A percentile compares a stretch with the other conserved stretches of the same genome.
Evolutionary conservation across 1,139 yeast genomes (phyloP).

Genomic region (Zygosaccharomyces sapae): DNA sequence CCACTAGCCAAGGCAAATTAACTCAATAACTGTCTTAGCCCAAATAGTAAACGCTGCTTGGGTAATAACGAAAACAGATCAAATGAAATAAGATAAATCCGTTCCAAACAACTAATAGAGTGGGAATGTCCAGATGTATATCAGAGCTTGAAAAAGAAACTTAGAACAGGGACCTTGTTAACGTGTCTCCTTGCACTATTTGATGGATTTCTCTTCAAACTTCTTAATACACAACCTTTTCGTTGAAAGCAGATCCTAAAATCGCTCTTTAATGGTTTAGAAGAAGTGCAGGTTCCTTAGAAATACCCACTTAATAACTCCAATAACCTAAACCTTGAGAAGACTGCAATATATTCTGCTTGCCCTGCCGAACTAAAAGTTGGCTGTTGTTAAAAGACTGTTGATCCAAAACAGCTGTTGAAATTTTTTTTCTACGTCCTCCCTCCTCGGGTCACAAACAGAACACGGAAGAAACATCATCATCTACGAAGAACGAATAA

Average conservation of each 20-base stretch:
- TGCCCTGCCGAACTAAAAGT: conserved; percentile 5
- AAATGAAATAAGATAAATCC: conserved; percentile 1
- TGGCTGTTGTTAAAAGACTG: not conserved
- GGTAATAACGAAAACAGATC: not conserved
- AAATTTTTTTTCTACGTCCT: conserved; percentile 6
- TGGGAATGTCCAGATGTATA: conserved; percentile 7
- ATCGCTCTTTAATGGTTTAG: conserved; percentile 10
- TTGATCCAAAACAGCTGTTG: not conserved
- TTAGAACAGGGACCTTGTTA: conserved; percentile 2
- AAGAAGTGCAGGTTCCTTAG: conserved; percentile 12
- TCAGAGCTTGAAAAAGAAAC: conserved; percentile 4
- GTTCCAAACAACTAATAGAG: conserved; percentile 5
- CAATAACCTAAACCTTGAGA: conserved; percentile 6
- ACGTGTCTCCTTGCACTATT: conserved; percentile 4
- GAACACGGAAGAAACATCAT: conserved; percentile 5
- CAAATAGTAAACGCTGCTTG: conserved; percentile 2
- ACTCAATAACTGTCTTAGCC: conserved; percentile 33
- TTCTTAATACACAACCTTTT: conserved; percentile 14
- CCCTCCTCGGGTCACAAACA: conserved; percentile 10
- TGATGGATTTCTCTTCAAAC: conserved; percentile 5
- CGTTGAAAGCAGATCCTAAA: conserved; percentile 14
- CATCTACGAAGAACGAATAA: not conserved
- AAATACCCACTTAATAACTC: conserved; percentile 4
- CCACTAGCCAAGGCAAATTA: conserved; percentile 29
- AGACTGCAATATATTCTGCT: conserved; percentile 7